These are phyloP conservation scores for Trichoderma polysporum DNA, from an alignment of 2,329 filamentous ascomycete genomes.

Conservation along the genomic window DNA sequence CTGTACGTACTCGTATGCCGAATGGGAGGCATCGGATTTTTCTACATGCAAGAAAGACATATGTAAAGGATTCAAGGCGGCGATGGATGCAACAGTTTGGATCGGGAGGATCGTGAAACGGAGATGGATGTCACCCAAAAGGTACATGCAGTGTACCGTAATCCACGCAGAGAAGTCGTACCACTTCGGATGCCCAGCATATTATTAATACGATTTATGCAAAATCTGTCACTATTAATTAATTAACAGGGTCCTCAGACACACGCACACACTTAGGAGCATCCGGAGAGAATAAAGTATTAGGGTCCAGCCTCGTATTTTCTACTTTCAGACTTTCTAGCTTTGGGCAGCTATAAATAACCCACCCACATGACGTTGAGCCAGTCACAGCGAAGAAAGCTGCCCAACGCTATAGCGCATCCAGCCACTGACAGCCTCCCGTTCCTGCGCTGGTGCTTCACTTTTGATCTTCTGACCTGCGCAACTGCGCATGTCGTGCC, in stretches of 20 bases:
- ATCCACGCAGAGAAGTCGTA: not conserved
- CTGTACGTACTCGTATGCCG: not conserved
- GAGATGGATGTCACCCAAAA: not conserved
- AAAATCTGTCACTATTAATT: too few species aligned
- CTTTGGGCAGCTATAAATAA: constrained; percentile 13
- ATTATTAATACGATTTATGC: too few species aligned
- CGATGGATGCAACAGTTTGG: not conserved
- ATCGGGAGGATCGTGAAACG: not conserved
- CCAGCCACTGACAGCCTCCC: not conserved
- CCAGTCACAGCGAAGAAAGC: not conserved
- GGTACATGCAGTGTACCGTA: not conserved
- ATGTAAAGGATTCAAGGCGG: not conserved
- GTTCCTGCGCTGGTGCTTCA: constrained; percentile 2
- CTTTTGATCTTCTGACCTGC: not conserved
- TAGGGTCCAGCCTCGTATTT: not conserved
- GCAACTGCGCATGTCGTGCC: not conserved
- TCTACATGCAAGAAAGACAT: not conserved
- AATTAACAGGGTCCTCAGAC: too few species aligned
- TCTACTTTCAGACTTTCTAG: too few species aligned
- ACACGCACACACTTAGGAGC: too few species aligned
- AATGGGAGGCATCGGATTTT: not conserved
- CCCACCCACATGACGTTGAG: not conserved
- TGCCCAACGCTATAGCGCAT: constrained; percentile 1
- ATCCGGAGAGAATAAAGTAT: too few species aligned
- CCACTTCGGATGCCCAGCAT: too few species aligned